Percentiles rank a stretch among this genome's conserved stretches.
These are phyloP conservation scores for Intubia oerlemansii DNA, from an alignment of 2,329 filamentous ascomycete species.

Conservation along the genomic window DNA sequence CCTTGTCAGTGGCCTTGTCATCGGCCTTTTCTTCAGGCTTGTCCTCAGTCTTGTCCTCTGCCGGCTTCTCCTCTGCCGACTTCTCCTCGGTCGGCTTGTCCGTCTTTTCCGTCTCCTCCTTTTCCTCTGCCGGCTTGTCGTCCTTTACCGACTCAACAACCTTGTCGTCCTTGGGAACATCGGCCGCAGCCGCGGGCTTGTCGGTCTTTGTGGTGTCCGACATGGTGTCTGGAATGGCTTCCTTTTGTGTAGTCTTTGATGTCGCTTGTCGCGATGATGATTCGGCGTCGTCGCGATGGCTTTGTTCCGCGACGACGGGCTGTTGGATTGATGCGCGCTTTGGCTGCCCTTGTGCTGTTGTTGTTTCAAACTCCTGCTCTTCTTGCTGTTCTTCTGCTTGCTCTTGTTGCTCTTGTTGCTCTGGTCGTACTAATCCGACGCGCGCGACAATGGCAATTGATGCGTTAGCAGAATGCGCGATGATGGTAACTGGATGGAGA, in stretches of 20 bases:
- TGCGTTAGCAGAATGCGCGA: neutral
- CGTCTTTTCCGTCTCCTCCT: conserved; percentile 10
- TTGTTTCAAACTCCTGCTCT: no score
- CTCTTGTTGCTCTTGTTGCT: no score
- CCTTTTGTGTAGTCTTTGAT: neutral
- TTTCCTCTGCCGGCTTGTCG: conserved; percentile 16
- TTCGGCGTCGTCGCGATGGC: neutral
- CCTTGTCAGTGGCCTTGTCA: conserved; percentile 5
- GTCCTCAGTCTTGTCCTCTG: conserved; percentile 8
- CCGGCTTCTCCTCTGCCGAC: conserved; percentile 6
- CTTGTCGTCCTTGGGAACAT: conserved; percentile 3
- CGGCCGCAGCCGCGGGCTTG: no score
- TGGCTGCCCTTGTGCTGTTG: no score
- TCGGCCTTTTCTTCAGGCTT: no score
- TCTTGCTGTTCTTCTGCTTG: no score
- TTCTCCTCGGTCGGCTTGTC: conserved; percentile 10
- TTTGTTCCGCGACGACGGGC: neutral
- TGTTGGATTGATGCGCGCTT: neutral
- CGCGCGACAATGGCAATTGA: no score
- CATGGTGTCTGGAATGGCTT: conserved; percentile 1
- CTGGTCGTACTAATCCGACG: no score
- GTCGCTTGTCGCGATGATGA: neutral
- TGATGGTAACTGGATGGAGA: neutral
- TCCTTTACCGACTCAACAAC: conserved; percentile 6
- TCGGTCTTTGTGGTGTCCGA: no score